Evolutionary conservation across 1,139 yeast genomes (phyloP).

Genomic region (Debaryomyces robertsiae): DNA sequence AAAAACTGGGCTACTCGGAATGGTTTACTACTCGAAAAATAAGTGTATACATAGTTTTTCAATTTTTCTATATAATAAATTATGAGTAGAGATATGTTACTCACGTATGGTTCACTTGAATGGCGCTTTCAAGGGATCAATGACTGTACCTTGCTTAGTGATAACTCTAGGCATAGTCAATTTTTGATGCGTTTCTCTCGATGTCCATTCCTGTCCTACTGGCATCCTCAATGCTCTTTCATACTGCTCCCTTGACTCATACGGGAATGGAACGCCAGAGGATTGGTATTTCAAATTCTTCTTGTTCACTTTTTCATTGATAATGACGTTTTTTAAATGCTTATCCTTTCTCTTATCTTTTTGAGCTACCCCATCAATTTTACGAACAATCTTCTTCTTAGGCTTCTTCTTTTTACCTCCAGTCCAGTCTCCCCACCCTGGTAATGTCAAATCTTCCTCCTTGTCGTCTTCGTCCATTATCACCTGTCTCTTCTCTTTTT

Average conservation of each 20-base stretch:
- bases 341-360: slow-evolving; percentile 78
- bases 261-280: slow-evolving; percentile 89
- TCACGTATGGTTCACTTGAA: slow-evolving; percentile 41
- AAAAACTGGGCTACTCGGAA: slow-evolving; percentile 78
- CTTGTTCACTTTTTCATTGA: slow-evolving; percentile 85
- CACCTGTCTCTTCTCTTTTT: slow-evolving; percentile 69
- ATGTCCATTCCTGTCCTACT: slow-evolving; percentile 96
- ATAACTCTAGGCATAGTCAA: slow-evolving; percentile 86
- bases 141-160: slow-evolving; percentile 84
- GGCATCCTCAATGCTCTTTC: slow-evolving; percentile 94
- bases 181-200: slow-evolving; percentile 83
- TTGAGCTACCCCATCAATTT: slow-evolving; percentile 70
- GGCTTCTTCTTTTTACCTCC: slow-evolving; percentile 57
- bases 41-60: slow-evolving; percentile 2
- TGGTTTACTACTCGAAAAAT: slow-evolving; percentile 55
- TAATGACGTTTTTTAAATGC: slow-evolving; percentile 75
- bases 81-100: slow-evolving; percentile 1
- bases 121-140: slow-evolving; percentile 85
- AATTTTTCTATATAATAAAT: slow-evolving; percentile 2
- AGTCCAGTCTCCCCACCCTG: slow-evolving; percentile 96
- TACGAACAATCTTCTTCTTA: slow-evolving; percentile 65
- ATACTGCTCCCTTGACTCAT: slow-evolving; percentile 89
- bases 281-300: slow-evolving; percentile 85
- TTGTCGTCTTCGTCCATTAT: slow-evolving; percentile 82
- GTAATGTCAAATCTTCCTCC: slow-evolving; percentile 80